Evolutionary conservation across 1,284 basidiomycete genomes (phyloP).

Genomic region (Rhodotorula glutinis): DNA sequence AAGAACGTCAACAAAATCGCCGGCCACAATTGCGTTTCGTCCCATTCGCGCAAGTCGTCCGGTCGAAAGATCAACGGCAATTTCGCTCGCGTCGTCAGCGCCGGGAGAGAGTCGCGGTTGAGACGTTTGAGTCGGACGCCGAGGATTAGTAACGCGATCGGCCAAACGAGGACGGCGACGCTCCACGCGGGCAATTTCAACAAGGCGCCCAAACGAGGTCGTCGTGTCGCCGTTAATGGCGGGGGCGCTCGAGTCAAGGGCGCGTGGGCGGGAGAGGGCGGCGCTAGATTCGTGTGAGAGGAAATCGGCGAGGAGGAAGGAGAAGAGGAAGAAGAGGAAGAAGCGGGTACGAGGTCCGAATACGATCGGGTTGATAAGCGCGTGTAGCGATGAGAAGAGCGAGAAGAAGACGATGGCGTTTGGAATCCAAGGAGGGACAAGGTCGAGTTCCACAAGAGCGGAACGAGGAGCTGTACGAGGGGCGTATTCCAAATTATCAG

Average conservation of each 20-base stretch:
- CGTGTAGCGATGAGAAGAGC: conserved; percentile 17
- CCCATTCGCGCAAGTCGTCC: neutral
- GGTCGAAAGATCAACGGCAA: neutral
- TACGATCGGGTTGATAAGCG: conserved; percentile 14
- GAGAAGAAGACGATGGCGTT: neutral
- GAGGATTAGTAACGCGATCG: conserved; percentile 43
- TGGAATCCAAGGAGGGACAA: conserved; percentile 28
- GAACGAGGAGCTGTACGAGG: conserved; percentile 24
- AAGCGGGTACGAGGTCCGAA: conserved; percentile 6
- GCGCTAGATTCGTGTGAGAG: too few species aligned
- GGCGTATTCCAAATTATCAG: too few species aligned
- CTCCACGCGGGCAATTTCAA: conserved; percentile 36
- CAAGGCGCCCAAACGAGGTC: conserved; percentile 33
- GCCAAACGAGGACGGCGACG: conserved; percentile 41
- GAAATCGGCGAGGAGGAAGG: too few species aligned
- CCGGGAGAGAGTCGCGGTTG: conserved; percentile 30
- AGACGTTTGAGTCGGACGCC: conserved; percentile 42
- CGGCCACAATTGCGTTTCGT: conserved; percentile 12
- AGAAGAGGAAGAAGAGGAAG: too few species aligned
- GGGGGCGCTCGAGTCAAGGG: too few species aligned
- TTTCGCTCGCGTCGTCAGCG: neutral
- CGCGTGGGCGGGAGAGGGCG: too few species aligned
- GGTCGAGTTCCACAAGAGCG: conserved; percentile 18
- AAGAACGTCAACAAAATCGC: conserved; percentile 34
- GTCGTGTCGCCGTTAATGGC: too few species aligned